phyloP scores from a whole-genome alignment of 108 stramenopile species.

The Schizochytrium sp. region DNA sequence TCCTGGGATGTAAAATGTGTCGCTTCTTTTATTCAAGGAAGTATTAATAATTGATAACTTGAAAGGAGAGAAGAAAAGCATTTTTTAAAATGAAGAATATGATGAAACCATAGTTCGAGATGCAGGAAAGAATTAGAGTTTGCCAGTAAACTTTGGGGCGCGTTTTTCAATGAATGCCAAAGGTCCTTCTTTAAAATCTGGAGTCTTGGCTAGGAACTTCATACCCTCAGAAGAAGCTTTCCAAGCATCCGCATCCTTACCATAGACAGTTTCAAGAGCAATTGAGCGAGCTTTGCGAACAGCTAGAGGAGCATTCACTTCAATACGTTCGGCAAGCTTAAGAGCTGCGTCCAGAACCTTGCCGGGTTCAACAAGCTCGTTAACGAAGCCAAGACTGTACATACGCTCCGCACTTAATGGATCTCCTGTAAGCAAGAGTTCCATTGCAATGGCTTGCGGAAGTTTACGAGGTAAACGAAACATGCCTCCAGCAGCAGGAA shows the following conservation, averaged over 20 bases:
- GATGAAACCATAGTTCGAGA: too few species aligned
- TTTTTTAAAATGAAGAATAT: too few species aligned
- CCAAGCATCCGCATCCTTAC: conserved; percentile 19
- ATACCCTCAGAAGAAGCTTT: conserved; percentile 12
- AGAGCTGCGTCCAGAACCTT: conserved; percentile 40
- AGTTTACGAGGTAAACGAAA: conserved; percentile 52
- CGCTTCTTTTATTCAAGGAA: too few species aligned
- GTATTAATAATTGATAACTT: too few species aligned
- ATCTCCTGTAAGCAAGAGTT: conserved; percentile 35
- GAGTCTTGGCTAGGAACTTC: conserved; percentile 38
- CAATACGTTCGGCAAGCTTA: conserved; percentile 48
- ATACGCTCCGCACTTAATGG: conserved; percentile 52
- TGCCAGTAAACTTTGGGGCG: conserved; percentile 24
- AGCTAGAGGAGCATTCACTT: conserved; percentile 44
- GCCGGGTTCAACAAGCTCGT: conserved; percentile 49
- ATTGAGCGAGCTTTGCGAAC: conserved; percentile 36
- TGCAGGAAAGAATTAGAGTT: not conserved
- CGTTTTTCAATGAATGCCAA: conserved; percentile 56
- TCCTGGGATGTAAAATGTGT: too few species aligned
- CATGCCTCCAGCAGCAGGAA: conserved; percentile 53
- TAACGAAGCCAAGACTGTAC: conserved; percentile 50
- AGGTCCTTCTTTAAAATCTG: conserved; percentile 55
- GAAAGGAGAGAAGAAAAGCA: too few species aligned
- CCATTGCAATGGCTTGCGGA: conserved; percentile 43
- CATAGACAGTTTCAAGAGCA: not conserved